A percentile compares a stretch with the other conserved stretches of the same genome.
These are phyloP conservation scores for Xylariaceae sp. DNA, from an alignment of 2,329 filamentous ascomycete species.

Conservation along the genomic window DNA sequence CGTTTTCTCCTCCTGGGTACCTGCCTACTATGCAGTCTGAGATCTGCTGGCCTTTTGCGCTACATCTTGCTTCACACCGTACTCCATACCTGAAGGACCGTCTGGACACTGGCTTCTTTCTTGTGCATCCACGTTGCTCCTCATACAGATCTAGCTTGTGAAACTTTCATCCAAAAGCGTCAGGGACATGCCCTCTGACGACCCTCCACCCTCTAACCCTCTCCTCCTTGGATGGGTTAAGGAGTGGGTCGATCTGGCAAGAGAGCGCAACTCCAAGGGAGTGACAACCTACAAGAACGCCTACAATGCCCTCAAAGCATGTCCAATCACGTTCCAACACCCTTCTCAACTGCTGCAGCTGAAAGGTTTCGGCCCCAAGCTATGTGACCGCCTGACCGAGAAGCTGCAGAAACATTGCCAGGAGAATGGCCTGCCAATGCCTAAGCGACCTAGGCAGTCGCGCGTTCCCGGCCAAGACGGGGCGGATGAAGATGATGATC, in stretches of 20 bases:
- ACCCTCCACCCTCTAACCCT: constrained; percentile 59
- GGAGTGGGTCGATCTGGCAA: constrained; percentile 69
- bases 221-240: constrained; percentile 69
- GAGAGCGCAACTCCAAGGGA: constrained; percentile 66
- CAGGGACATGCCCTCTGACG: constrained; percentile 16
- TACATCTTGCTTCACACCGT: too few species aligned
- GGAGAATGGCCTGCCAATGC: constrained; percentile 65
- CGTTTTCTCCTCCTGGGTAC: too few species aligned
- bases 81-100: too few species aligned
- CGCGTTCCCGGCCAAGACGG: constrained; percentile 31
- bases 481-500: constrained; percentile 27
- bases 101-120: neutral
- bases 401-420: constrained; percentile 57
- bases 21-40: too few species aligned
- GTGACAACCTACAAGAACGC: constrained; percentile 70
- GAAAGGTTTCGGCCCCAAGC: constrained; percentile 68
- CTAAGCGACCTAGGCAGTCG: constrained; percentile 49
- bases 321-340: constrained; percentile 66
- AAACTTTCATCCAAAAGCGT: neutral
- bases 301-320: constrained; percentile 71
- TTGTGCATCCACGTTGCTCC: neutral
- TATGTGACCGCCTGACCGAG: constrained; percentile 66
- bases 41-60: too few species aligned
- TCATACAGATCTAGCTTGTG: too few species aligned
- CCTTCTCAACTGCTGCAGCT: constrained; percentile 69